Base-by-base conservation (phyloP, 2,329 filamentous ascomycete species). In the Ophidiomyces ophidiicola region DNA sequence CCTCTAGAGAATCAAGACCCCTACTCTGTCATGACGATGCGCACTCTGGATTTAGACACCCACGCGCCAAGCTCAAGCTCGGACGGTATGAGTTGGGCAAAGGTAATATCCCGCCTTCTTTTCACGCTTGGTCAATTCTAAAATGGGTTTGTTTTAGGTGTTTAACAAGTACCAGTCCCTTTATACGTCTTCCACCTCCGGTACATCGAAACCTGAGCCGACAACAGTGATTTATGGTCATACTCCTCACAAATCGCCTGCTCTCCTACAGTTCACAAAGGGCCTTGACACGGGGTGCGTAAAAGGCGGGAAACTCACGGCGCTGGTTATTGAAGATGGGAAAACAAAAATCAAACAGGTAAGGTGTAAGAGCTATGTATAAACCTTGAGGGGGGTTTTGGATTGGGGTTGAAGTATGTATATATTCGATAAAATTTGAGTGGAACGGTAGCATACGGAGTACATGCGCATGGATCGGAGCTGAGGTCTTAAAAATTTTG, bases 1-100 rank as follows among this genome's bases (percentile, higher is more conserved):
- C 59, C 72, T 0, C 67, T 93, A 10, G 68, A 78, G 32, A 66
- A 71, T 36, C 88, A 80, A 50, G 74, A 94, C 57, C 80, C 86
- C 0, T 78, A 75, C 58, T 78, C 80, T 36, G 81, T 82, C 28
- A 94, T 94, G 86, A 90, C 85, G 55, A 92, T 98, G 83, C 77
- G 86, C 41, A 82, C 78, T 5, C 72, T 94, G 39, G 69, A 82
- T 48, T 69, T 77, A 12, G 62, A 68, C 7, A 77, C 74, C 7
- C 70, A 75, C 43, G 61, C 74, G 8, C 77, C 76, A 3, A 74
- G 65, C 38, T 63, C 64, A 46, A 66, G 51, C 45, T 60, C 50
- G 38, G 60, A 56, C 4, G 80, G 79, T 36, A 67, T 72, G 23
- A 71, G 71, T 10, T 92, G 84, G 84, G 69, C 76, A 36, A 71